Base-by-base conservation (phyloP, 176 grass and related monocot species). In the Avena eriantha region DNA sequence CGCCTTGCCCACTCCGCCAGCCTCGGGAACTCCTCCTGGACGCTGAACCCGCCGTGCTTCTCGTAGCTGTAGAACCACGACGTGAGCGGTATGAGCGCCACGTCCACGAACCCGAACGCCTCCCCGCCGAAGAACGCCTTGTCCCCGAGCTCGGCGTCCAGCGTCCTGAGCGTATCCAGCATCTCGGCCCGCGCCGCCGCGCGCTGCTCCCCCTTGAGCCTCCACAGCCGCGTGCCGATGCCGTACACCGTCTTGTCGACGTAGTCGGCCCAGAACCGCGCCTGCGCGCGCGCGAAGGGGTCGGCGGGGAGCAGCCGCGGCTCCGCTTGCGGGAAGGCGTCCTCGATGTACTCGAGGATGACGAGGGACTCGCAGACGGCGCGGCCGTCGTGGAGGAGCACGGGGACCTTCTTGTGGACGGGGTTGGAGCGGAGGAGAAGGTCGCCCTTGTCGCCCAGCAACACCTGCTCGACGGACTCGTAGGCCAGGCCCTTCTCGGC, bases 281-380 rank as follows among this genome's bases (percentile, higher is more conserved):
- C 86, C 36, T 85, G 69, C 23, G 82, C 86, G 9, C 86, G 82
- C 11, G 63, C 60, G 64, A 66, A 68, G 4, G 90, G 82, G 64
- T 92, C 77, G 12, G 90, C 59, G 48, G 81, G 61, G 11, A 85
- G 22, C 18, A 72, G 39, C 39, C 1, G 69, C 19, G 69, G 69
- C 16, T 10, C 21, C 10, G 69, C 69, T 1, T n/a, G 13, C 11
- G 86, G 2, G 59, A 78, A 92, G 18, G 57, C 76, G 48, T 92
- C 90, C 31, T 92, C 90, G 61, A 92, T 47, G 64, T 92, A 92
- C 82, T 88, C n/a, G n/a, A 92, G 31, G 78, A 92, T 92, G 83
- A 78, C 4, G 58, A 88, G 63, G 9, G 90, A 92, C 77, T 92
- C 90, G 64, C 67, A 85, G 24, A 73, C 70, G 70, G 70, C 70